Base-by-base conservation (phyloP, 2,329 filamentous ascomycete genomes). In the Aspergillus melleus region DNA sequence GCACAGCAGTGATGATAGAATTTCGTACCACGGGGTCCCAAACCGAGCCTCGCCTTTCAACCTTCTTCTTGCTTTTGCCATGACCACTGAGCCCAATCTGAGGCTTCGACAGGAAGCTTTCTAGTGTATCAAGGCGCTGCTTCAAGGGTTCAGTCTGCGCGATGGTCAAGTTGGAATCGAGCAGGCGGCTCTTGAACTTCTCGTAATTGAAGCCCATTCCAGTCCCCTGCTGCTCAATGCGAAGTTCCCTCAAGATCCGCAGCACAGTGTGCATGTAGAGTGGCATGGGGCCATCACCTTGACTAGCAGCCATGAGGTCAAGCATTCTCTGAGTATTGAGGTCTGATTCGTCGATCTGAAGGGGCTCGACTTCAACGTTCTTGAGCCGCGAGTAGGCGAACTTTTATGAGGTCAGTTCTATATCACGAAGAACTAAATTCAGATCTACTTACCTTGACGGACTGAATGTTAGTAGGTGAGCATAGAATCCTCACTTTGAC, bases 281-380 rank as follows among this genome's bases (percentile, higher is more conserved):
- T 0, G 86, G 86, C 54, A 61, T 50, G 0, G 80, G 74, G 6
- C 62, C 63, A 1, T 72, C 72, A 1, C 75, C 69, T 1, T 74
- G 71, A 0, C 74, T 77, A 0, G 86, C 80, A 0, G 83, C 84
- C 85, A 88, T 88, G 0, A 88, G 74, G 9, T 84, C 82, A 11
- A 85, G 72, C 81, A 89, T 86, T 0, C 84, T 76, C 49, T 81
- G 79, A 0, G 85, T 85, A 61, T 85, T 86, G 1, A 89, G 77
- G 36, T 87, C 74, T 0, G 69, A 61, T 32, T 85, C 75, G 46
- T 82, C 78, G 3, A 89, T 74, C 0, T 79, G 76, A 4, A 89
- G 76, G 1, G 80, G 77, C 8, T 82, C 73, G 0, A 88, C 80
- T 0, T 63, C 69, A 3, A 88, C 74, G 3, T 81, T 78, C 6